A percentile compares a stretch with the other conserved stretches of the same genome.
phyloP scores from a whole-genome alignment of 108 stramenopile species.

The Skeletonema grethae region DNA sequence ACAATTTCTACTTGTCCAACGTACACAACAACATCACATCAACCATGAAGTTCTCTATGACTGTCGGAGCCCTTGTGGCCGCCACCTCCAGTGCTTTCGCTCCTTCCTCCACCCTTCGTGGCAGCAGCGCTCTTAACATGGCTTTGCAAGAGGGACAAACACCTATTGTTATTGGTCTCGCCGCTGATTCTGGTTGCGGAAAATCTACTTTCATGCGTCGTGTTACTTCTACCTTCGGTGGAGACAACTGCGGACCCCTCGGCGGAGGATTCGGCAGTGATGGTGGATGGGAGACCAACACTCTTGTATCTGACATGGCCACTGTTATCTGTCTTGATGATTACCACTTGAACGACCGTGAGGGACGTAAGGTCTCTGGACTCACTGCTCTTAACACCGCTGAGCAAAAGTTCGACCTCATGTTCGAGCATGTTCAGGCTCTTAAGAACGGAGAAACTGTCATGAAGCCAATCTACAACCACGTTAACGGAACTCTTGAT shows the following conservation, averaged over 20 bases:
- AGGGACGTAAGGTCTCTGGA: constrained; percentile 92
- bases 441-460: constrained; percentile 94
- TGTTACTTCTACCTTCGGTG: constrained; percentile 96
- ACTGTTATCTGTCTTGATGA: constrained; percentile 98
- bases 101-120: constrained; percentile 58
- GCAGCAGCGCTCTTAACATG: constrained; percentile 65
- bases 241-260: constrained; percentile 92
- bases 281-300: constrained; percentile 99
- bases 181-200: constrained; percentile 98
- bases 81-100: constrained; percentile 66
- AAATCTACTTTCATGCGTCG: constrained; percentile 99
- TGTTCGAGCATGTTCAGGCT: constrained; percentile 94
- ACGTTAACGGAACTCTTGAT: constrained; percentile 98
- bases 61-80: constrained; percentile 54
- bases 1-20: constrained; percentile 4
- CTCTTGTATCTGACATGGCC: constrained; percentile 95
- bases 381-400: constrained; percentile 90
- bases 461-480: constrained; percentile 98
- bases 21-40: neutral
- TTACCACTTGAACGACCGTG: constrained; percentile 97
- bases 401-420: constrained; percentile 98
- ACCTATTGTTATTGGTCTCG: constrained; percentile 95
- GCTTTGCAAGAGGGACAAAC: constrained; percentile 71
- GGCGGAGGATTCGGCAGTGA: constrained; percentile 88
- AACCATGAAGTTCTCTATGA: constrained; percentile 67